Evolutionary conservation across 371 early-diverging fungal species (phyloP), one percentile per base, ranked within the genome.

Genomic region (Haplosporangium sp.): DNA sequence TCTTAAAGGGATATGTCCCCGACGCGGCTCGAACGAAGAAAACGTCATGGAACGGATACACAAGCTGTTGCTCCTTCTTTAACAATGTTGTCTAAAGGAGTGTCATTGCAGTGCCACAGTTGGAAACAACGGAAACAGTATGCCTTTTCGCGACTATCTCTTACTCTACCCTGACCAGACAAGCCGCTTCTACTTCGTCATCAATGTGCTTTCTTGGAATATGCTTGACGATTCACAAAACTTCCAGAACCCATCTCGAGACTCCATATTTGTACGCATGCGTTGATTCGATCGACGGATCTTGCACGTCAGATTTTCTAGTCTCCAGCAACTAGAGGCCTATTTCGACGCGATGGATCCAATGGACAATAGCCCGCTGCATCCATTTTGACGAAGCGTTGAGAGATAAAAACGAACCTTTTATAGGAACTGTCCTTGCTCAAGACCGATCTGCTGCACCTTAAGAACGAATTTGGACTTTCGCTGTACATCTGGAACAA

Each of bases 241-340:
- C 12, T n/a, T n/a, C 67, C 67, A 4, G 37, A 52, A 21, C 6
- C n/a, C 20, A 18, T 66, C 20, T 53, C 46, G 5, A 21, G 46
- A 12, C 59, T 59, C 9, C 46, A 59, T 21, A 46, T 66, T n/a
- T 41, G 58, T 18, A 58, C 52, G 50, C 36, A 7, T 7, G 42
- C 36, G 1, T 2, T 59, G 50, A 41, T 13, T 1, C 29, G 42
- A 1, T 20, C 58, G 43, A 37, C 43, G 0, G 18, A n/a, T 16
- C 20, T 11, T 12, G 57, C 41, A 10, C 23, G 38, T 51, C 41
- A 42, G n/a, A n/a, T 58, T 65, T 21, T 42, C 58, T 42, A 47
- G 58, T n/a, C 58, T 65, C 14, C 57, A 55, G 42, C 57, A 52
- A n/a, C 52, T 65, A 12, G 65, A 65, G 36, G 21, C 58, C 8